Base-by-base conservation (phyloP, 768 basidiomycete genomes). In the Fomitopsis serialis region DNA sequence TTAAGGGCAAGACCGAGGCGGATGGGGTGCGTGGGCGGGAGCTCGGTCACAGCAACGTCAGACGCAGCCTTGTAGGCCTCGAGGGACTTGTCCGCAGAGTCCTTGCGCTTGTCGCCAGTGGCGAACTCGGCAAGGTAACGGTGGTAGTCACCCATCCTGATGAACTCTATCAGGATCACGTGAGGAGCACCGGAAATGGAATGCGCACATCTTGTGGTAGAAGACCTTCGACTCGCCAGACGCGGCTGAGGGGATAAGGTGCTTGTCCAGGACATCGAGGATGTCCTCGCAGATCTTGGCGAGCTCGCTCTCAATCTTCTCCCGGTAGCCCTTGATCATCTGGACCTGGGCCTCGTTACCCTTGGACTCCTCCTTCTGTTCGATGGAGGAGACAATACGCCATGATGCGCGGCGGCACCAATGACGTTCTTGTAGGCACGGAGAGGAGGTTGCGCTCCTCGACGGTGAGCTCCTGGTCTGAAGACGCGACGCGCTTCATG, bases 371-470 rank as follows among this genome's bases (percentile, higher is more conserved):
- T 98, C 95, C 81, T 97, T 98, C 78, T 95, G 92, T 77, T 98
- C 95, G 67, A 98, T 97, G 45, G 94, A 96, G 56, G 94, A 97
- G 42, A 98, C 92, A 64, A 98, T 97, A 64, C 95, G 80, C 95
- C 95, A 98, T 19, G 93, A 96, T 17, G 95, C 94, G 70, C 96
- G 92, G 63, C 95, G 93, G 95, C 94, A 73, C 95, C 95, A 61
- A 98, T 98, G 56, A 97, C 93, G 74, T 98, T 98, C 89, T 98
- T 98, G 82, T 97, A 98, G 17, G 95, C 55, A 98, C 95, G 11
- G 93, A 97, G 54, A 98, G 82, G 51, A 98, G 85, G 72, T 98
- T 98, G 58, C 95, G 93, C 75, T 98, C 95, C 76, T 98, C 95
- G 43, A 98, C 93, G 56, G 94, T 96, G 67, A 98, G 89, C 67